Conservation (phyloP, 495 filamentous ascomycete genomes). For the Neurospora sp. region DNA sequence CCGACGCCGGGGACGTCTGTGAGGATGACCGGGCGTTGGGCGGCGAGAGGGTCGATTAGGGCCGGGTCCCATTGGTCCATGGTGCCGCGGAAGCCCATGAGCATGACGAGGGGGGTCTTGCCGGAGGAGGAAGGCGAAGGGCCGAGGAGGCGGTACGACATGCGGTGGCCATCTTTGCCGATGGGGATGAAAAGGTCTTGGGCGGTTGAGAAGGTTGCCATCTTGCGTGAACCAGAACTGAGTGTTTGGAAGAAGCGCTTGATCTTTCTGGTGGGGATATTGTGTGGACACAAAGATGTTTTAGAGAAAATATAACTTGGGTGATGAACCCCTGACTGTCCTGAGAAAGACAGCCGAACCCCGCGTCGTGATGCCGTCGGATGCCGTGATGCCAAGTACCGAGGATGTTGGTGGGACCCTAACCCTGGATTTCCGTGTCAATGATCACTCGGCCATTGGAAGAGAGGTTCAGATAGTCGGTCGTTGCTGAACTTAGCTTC, state of each 20-base stretch:
- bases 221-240: neutral
- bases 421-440: neutral
- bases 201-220: neutral
- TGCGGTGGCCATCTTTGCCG: neutral
- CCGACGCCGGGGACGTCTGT: slow-evolving; percentile 20
- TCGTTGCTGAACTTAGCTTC: neutral
- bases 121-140: neutral
- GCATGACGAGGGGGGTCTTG: slow-evolving; percentile 21
- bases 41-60: slow-evolving; percentile 16
- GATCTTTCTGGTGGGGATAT: too few relatives aligned
- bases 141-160: slow-evolving; percentile 21
- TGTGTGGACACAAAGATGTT: too few relatives aligned
- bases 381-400: neutral
- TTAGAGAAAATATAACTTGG: neutral
- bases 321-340: neutral
- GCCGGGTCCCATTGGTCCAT: slow-evolving; percentile 26
- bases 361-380: neutral
- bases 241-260: neutral
- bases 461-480: neutral
- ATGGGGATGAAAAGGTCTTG: neutral
- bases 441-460: neutral
- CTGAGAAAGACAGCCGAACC: neutral
- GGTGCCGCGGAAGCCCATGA: slow-evolving; percentile 21
- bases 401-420: neutral
- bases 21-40: slow-evolving; percentile 14